Conservation (phyloP, 202 grass and related monocot genomes). For the Eragrostis tef region DNA sequence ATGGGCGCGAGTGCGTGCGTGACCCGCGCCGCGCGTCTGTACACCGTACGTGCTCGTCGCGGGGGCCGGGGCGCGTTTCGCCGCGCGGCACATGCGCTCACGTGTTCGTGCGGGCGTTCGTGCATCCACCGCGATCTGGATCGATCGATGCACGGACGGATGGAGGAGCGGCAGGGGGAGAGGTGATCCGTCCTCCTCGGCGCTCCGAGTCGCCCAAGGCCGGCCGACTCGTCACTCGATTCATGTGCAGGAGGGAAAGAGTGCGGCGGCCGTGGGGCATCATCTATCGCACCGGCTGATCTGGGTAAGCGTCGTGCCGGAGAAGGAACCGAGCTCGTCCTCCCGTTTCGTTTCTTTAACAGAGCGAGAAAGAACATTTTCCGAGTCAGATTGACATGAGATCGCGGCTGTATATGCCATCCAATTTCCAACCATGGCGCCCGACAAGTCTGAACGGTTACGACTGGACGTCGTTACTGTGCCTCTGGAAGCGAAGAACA, state of each 20-base stretch:
- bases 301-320: background rate
- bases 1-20: background rate
- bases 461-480: background rate
- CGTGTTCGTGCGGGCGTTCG: background rate
- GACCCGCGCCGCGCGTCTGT: background rate
- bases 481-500: background rate
- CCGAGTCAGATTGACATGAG: background rate
- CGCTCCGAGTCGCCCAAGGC: background rate
- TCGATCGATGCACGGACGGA: background rate
- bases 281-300: background rate
- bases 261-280: no score
- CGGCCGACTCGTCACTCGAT: no score
- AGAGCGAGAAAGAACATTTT: background rate
- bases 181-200: background rate
- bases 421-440: no score
- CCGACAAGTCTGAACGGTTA: background rate
- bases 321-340: background rate
- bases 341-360: background rate
- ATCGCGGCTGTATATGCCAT: background rate
- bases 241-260: no score
- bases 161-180: background rate
- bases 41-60: no score
- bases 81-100: background rate
- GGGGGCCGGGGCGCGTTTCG: background rate
- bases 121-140: background rate